These are phyloP conservation scores for Odontarrhena argentea DNA, from an alignment of 345 rosid species.

Conservation along the genomic window DNA sequence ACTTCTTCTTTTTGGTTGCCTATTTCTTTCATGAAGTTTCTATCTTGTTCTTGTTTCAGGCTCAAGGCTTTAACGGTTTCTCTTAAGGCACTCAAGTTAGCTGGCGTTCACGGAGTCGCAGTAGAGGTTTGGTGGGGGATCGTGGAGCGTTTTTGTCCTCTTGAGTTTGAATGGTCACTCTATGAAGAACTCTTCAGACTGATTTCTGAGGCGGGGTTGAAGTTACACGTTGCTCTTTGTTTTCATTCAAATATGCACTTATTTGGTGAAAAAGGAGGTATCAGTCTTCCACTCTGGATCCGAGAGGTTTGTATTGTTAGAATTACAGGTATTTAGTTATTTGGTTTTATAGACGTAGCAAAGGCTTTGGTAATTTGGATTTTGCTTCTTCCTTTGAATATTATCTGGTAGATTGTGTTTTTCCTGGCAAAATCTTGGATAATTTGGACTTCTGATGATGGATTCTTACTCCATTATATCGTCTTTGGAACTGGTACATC, in stretches of 20 bases:
- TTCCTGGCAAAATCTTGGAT: not conserved
- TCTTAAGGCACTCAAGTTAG: slow-evolving; percentile 73
- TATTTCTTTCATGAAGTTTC: slow-evolving; percentile 12
- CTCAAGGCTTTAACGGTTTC: slow-evolving; percentile 67
- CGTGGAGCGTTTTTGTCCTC: slow-evolving; percentile 64
- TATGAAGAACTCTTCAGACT: slow-evolving; percentile 64
- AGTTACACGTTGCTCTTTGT: slow-evolving; percentile 61
- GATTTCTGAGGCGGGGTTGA: slow-evolving; percentile 58
- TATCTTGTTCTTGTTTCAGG: slow-evolving; percentile 48
- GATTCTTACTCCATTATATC: slow-evolving; percentile 10
- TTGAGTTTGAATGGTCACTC: slow-evolving; percentile 59
- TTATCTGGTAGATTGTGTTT: not conserved
- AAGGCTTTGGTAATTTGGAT: slow-evolving; percentile 21
- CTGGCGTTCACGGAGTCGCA: slow-evolving; percentile 73
- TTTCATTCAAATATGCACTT: slow-evolving; percentile 60
- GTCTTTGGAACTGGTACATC: slow-evolving; percentile 12
- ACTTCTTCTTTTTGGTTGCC: slow-evolving; percentile 4
- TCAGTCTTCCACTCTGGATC: slow-evolving; percentile 71
- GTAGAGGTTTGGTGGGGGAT: slow-evolving; percentile 80
- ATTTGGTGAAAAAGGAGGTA: slow-evolving; percentile 50
- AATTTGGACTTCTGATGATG: not conserved
- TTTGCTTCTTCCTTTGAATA: slow-evolving; percentile 16
- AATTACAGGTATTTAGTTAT: slow-evolving; percentile 33
- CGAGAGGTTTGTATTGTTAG: slow-evolving; percentile 51
- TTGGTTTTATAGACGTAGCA: slow-evolving; percentile 12